Conservation (phyloP, 1,139 yeast species). For the Candida frijolesensis region DNA sequence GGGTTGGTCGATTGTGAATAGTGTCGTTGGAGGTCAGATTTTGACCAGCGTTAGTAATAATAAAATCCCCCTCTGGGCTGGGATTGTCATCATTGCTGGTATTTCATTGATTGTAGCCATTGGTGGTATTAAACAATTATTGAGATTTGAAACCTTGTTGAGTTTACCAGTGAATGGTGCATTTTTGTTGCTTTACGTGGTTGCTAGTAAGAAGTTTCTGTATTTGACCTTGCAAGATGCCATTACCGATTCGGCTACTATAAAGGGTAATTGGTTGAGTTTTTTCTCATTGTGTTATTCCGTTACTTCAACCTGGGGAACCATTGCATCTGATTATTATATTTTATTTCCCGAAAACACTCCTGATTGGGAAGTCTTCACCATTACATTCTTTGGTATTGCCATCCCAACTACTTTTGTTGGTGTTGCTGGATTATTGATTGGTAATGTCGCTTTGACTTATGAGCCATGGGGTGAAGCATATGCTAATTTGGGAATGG, state of each 20-base stretch:
- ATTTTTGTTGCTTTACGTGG: conserved; percentile 69
- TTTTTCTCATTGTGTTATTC: conserved; percentile 78
- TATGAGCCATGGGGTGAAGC: conserved; percentile 61
- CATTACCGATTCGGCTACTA: conserved; percentile 38
- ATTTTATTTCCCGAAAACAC: conserved; percentile 78
- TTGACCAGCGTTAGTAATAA: conserved; percentile 63
- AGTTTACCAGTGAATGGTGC: conserved; percentile 72
- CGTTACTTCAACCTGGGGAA: conserved; percentile 89
- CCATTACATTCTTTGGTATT: conserved; percentile 69
- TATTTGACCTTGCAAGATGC: conserved; percentile 42
- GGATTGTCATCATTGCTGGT: conserved; percentile 69
- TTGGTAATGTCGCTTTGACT: conserved; percentile 70
- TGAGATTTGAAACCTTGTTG: conserved; percentile 67
- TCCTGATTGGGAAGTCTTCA: conserved; percentile 56
- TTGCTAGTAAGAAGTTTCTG: conserved; percentile 57
- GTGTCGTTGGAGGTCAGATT: conserved; percentile 86
- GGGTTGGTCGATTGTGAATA: conserved; percentile 86
- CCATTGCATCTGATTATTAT: conserved; percentile 83
- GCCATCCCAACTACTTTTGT: conserved; percentile 77
- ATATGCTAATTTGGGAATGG: conserved; percentile 67
- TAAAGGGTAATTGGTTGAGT: conserved; percentile 68
- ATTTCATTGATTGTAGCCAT: conserved; percentile 68
- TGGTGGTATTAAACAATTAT: conserved; percentile 72
- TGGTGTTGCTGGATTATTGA: conserved; percentile 69
- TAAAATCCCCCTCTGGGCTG: conserved; percentile 67